Conservation (phyloP, 2,329 filamentous ascomycete species). For the Macrophomina tecta region DNA sequence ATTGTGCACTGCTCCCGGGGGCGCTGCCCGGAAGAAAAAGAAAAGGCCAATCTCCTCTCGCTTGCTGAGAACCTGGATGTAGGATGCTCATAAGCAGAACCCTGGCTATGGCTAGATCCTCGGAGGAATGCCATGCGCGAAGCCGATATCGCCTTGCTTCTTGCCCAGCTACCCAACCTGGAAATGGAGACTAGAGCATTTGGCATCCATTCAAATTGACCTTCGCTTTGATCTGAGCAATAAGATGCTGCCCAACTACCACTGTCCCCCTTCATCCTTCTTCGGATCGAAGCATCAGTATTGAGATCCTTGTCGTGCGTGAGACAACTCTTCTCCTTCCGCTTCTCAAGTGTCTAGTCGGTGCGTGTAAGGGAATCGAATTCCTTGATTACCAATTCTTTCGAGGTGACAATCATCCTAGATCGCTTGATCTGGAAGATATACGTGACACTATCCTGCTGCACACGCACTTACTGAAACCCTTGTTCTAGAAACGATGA, state of each 20-base stretch:
- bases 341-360: not conserved
- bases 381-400: not conserved
- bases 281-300: not conserved
- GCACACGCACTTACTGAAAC: not conserved
- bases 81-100: not conserved
- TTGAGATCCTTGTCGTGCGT: not conserved
- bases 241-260: not conserved
- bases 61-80: not conserved
- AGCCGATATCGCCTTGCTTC: not conserved
- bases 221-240: not conserved
- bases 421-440: not conserved
- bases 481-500: not conserved
- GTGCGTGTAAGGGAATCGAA: not conserved
- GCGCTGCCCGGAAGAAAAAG: too few species aligned
- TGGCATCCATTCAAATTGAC: not conserved
- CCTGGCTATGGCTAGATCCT: not conserved
- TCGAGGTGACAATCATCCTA: not conserved
- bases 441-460: not conserved
- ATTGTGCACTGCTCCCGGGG: not conserved
- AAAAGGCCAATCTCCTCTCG: not conserved
- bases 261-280: not conserved
- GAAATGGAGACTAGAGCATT: not conserved
- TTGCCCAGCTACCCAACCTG: not conserved
- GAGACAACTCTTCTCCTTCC: not conserved
- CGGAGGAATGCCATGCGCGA: not conserved